Evolutionary conservation across 495 filamentous ascomycete species (phyloP), one percentile per base, ranked within the genome.

Genomic region (Talaromyces wortmannii): DNA sequence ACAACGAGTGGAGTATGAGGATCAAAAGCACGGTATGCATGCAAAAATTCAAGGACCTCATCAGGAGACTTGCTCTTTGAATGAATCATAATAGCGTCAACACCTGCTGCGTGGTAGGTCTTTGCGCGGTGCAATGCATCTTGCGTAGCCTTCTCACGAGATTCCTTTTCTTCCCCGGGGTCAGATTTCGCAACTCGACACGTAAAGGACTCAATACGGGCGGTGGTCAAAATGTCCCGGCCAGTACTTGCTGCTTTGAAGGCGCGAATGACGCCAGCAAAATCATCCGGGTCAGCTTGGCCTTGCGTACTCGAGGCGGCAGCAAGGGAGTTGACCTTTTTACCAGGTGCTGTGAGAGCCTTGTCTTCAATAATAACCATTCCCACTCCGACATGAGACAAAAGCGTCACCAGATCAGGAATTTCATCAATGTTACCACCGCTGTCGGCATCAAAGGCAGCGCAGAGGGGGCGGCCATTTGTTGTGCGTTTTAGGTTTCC

Each of bases 341-440:
- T 23, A 17, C 45, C 45, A 13, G 45, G 45, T 23, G 3, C 45
- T 4, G 17, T 4, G 8, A 29, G n/a, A 10, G 8, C 6, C 16
- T 48, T 48, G 45, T 48, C 45, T 48, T 48, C 45, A 23, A 48
- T 48, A 48, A 48, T 48, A 5, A 48, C 17, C 45, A 48, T 48
- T 5, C n/a, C 16, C 5, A 48, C 16, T 8, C 45, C 45, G 3
- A 17, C 3, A 17, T 8, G 5, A 5, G 6, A 3, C 16, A 48
- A 23, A 8, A 29, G 29, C 5, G 13, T 17, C 5, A 48, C 45
- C 16, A 48, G 11, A 11, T 3, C 8, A 4, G 45, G 45, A 5
- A 48, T 48, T 5, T 48, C 45, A 5, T 11, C 23, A 29, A 16
- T 3, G 5, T 11, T 23, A 5, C 45, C 45, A 48, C 45, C 45